Evolutionary conservation across 164 flowering plant genomes (phyloP), one percentile per base, ranked within the genome.

Genomic region (Umbilicus rupestris): DNA sequence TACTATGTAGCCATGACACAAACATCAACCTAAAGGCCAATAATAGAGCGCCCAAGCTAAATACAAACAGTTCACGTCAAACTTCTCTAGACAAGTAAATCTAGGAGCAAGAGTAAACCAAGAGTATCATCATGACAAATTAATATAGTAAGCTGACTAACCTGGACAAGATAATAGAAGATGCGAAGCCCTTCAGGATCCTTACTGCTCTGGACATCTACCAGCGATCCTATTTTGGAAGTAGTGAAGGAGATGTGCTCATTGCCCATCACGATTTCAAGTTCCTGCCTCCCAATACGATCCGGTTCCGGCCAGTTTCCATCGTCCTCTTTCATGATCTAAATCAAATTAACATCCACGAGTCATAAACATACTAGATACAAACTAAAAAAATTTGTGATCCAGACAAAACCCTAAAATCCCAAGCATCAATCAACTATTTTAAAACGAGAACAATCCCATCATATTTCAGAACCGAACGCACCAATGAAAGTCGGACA

Each of bases 301-400:
- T 93, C 97, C 5, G 98, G 98, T 62, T 89, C 98, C 5, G 98
- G 98, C 98, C 98, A 93, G 68, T 85, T 85, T 75, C 70, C 79
- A 69, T 90, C 98, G 76, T 89, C 97, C 80, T 93, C 98, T 85
- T 87, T 90, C 96, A 93, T 83, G 26, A 92, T 88, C 98, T 92
- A 44, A 22, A 52, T 22, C 73, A 26, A 62, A 28, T 44, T 55
- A 69, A 65, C 20, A 24, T 9, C 19, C 26, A 33, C 69, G 62
- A 28, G 55, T 22, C 33, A 71, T 45, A 50, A 45, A 30, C 20
- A 57, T 0, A 45, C 31, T 4, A 65, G 12, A 1, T 16, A 67
- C 29, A 24, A 55, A 24, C 2, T 41, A 66, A 50, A 14, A 26
- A 1, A n/a, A 30, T 30, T 11, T 8, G 8, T 12, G 7, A 41